Evolutionary conservation across 2,329 filamentous ascomycete genomes (phyloP).

Genomic region (Tolypocladium endophyticum): DNA sequence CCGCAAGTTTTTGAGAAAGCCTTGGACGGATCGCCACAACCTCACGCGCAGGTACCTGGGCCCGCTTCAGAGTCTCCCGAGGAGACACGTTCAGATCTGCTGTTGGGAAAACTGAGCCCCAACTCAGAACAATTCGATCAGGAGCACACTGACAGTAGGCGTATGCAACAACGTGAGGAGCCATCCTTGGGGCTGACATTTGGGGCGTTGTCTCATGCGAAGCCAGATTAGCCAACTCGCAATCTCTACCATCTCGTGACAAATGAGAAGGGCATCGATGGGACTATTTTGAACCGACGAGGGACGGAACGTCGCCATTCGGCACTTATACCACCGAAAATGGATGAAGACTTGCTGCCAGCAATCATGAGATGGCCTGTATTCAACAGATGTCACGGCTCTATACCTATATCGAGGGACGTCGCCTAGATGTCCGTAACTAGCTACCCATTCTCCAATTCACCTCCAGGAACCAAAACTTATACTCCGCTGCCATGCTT

Average conservation of each 20-base stretch:
- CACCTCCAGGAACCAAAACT: neutral
- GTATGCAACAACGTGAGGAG: neutral
- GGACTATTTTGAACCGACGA: neutral
- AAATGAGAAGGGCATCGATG: neutral
- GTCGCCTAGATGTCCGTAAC: neutral
- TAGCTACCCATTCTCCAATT: neutral
- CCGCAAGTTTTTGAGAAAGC: neutral
- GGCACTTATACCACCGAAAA: fast-evolving
- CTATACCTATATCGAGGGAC: neutral
- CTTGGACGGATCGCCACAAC: neutral
- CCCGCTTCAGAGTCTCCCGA: neutral
- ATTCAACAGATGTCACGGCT: neutral
- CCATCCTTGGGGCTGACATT: neutral
- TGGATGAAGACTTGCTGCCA: neutral
- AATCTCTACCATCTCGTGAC: neutral
- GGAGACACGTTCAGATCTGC: neutral
- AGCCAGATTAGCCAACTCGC: neutral
- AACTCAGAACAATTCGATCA: neutral
- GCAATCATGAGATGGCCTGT: neutral
- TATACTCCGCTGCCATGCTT: neutral
- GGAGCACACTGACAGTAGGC: too few species aligned
- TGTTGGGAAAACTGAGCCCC: neutral
- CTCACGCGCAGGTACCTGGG: neutral
- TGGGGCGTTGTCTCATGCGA: neutral
- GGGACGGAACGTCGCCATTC: neutral